Evolutionary conservation across 257 asterid genomes (phyloP).

Genomic region (Jacaranda copaia): DNA sequence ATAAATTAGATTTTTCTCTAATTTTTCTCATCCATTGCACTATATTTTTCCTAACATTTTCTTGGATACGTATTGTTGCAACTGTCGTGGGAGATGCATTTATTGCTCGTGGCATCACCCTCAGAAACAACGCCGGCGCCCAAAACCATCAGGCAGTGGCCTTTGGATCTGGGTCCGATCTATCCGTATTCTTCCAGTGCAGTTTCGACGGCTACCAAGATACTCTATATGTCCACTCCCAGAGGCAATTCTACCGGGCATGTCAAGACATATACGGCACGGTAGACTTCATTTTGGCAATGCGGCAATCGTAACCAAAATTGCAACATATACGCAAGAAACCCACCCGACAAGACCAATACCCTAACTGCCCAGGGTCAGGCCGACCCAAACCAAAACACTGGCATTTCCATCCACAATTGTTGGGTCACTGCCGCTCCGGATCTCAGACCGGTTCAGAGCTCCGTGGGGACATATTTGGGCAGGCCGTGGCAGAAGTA

Average conservation of each 20-base stretch:
- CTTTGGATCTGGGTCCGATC: conserved; percentile 78
- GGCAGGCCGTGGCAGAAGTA: conserved; percentile 94
- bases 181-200: conserved; percentile 73
- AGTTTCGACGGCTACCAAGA: conserved; percentile 94
- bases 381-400: conserved; percentile 79
- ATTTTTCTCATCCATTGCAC: not conserved
- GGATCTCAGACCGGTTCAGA: conserved; percentile 57
- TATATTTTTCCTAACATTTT: not conserved
- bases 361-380: conserved; percentile 89
- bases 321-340: conserved; percentile 69
- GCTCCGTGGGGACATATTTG: conserved; percentile 73
- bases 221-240: conserved; percentile 74
- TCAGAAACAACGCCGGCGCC: conserved; percentile 84
- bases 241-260: conserved; percentile 72
- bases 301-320: conserved; percentile 82
- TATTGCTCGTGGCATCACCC: conserved; percentile 73
- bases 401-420: conserved; percentile 79
- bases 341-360: conserved; percentile 72
- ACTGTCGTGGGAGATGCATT: conserved; percentile 76
- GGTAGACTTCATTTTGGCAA: conserved; percentile 85
- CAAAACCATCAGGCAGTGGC: conserved; percentile 87
- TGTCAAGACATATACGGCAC: conserved; percentile 91
- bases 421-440: conserved; percentile 63
- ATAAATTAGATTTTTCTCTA: too few relatives aligned
- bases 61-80: conserved; percentile 29